Evolutionary conservation across 2,329 filamentous ascomycete genomes (phyloP).

Genomic region (Exophiala lecanii-corni): DNA sequence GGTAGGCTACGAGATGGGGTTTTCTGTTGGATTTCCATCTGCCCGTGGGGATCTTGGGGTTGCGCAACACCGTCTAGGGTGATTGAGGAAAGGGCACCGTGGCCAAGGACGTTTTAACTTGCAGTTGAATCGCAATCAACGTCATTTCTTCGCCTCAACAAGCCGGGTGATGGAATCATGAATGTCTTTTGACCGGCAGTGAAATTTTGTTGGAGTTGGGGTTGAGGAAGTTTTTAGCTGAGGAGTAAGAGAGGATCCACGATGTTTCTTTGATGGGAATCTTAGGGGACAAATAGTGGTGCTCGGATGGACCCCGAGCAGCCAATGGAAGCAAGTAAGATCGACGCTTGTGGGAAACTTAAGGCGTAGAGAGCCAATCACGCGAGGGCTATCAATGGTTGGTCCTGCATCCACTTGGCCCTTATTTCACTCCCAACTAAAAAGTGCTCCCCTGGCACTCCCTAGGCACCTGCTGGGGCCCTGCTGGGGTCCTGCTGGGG

Average conservation of each 20-base stretch:
- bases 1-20: too few relatives aligned
- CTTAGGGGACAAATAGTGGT: slow-evolving; percentile 3
- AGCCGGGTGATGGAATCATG: neutral
- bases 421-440: slow-evolving; percentile 1
- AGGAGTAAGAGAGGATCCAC: too few relatives aligned
- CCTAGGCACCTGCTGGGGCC: too few relatives aligned
- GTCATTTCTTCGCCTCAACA: slow-evolving; percentile 5
- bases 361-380: neutral
- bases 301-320: neutral
- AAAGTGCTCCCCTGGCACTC: too few relatives aligned
- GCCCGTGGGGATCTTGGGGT: neutral
- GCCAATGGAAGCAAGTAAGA: neutral
- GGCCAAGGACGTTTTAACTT: too few relatives aligned
- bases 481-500: too few relatives aligned
- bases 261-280: slow-evolving; percentile 1
- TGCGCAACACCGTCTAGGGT: too few relatives aligned
- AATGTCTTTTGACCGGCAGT: too few relatives aligned
- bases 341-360: slow-evolving; percentile 1
- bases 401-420: slow-evolving; percentile 3
- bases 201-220: slow-evolving; percentile 12
- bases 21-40: neutral
- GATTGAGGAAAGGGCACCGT: too few relatives aligned
- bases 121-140: too few relatives aligned
- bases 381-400: neutral
- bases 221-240: neutral